phyloP scores from a whole-genome alignment of 1,139 yeast genomes.

The Taphrina flavorubra region DNA sequence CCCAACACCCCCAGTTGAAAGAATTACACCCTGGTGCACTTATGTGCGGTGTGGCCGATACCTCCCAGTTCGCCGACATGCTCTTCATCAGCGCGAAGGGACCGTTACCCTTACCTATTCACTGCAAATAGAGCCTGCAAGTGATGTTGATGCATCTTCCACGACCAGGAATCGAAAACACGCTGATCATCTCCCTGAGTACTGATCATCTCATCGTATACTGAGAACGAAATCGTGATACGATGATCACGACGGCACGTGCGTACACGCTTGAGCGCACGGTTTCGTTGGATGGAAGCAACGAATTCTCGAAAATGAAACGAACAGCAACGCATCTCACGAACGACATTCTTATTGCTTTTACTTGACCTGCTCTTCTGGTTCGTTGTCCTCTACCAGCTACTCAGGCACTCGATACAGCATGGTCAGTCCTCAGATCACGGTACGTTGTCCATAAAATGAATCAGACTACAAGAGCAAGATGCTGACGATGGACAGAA shows the following conservation, averaged over 20 bases:
- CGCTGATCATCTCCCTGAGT: background rate
- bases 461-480: conserved; percentile 9
- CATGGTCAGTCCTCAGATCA: conserved; percentile 33
- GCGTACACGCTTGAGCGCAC: background rate
- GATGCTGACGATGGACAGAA: conserved; percentile 52
- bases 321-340: conserved; percentile 15
- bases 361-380: too few species aligned
- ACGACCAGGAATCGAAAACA: too few species aligned
- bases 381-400: background rate
- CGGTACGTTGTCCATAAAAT: conserved; percentile 4
- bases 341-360: background rate
- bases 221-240: too few species aligned
- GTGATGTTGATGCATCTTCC: too few species aligned
- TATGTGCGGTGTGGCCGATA: too few species aligned
- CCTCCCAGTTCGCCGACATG: too few species aligned
- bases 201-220: conserved; percentile 7
- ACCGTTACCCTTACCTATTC: too few species aligned
- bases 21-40: too few species aligned
- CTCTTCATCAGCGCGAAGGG: too few species aligned
- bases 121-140: background rate
- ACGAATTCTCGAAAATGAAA: background rate
- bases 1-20: too few species aligned
- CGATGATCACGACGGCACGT: background rate
- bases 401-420: background rate
- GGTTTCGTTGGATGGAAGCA: background rate